phyloP scores from a whole-genome alignment of 768 basidiomycete genomes.

The Agrocybe pediades region DNA sequence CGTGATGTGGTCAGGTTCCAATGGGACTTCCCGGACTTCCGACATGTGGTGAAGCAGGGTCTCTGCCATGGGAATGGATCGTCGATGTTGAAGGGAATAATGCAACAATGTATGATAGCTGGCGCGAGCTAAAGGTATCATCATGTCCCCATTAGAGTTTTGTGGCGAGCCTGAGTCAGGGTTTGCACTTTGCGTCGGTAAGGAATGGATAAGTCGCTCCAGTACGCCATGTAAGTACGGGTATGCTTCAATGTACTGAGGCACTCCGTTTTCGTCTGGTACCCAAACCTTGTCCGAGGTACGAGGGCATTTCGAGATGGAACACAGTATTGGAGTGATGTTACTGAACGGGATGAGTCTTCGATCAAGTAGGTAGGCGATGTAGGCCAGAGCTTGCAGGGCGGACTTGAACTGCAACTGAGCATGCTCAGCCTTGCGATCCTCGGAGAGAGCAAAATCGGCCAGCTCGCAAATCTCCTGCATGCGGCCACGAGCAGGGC shows the following conservation, averaged over 20 bases:
- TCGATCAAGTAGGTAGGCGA: constrained; percentile 53
- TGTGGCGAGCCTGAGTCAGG: not conserved
- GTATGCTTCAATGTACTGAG: constrained; percentile 38
- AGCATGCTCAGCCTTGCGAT: constrained; percentile 7
- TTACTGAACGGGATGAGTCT: constrained; percentile 47
- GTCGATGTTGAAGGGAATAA: constrained; percentile 65
- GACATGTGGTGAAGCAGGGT: constrained; percentile 59
- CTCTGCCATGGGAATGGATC: constrained; percentile 48
- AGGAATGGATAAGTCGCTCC: constrained; percentile 35
- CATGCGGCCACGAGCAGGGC: constrained; percentile 5
- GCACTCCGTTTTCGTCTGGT: constrained; percentile 21
- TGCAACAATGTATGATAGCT: constrained; percentile 64
- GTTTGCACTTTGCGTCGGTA: constrained; percentile 23
- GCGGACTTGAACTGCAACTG: constrained; percentile 26
- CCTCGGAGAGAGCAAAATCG: constrained; percentile 14
- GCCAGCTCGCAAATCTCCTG: constrained; percentile 13
- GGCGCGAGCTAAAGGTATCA: constrained; percentile 21
- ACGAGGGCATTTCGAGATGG: constrained; percentile 49
- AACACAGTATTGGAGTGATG: constrained; percentile 45
- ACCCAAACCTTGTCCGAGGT: constrained; percentile 41
- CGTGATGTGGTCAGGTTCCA: constrained; percentile 37
- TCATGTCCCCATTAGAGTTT: constrained; percentile 2
- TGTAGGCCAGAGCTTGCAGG: constrained; percentile 63
- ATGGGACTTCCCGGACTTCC: constrained; percentile 34
- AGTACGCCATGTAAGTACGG: constrained; percentile 52